A percentile compares a stretch with the other conserved stretches of the same genome.
Conservation (phyloP, 345 rosid genomes). For the Cochlearia excelsa region DNA sequence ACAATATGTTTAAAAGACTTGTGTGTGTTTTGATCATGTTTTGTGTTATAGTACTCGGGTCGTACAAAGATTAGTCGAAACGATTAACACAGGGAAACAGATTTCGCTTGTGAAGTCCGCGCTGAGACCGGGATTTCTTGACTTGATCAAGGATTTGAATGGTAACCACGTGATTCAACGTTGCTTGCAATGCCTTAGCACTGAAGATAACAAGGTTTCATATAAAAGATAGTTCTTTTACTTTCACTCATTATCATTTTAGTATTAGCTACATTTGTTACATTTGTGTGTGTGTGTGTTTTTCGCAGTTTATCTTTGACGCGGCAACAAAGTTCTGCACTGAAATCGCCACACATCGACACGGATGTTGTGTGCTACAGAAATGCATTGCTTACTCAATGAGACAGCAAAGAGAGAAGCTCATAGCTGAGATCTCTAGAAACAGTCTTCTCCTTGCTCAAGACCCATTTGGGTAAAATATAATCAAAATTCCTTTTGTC, state of each 20-base stretch:
- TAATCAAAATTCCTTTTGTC: background rate
- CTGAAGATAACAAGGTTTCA: conserved; percentile 57
- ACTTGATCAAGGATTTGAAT: conserved; percentile 61
- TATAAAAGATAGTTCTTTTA: background rate
- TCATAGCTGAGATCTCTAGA: conserved; percentile 44
- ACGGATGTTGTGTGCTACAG: conserved; percentile 67
- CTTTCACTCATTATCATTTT: background rate
- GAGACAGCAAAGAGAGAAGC: conserved; percentile 42
- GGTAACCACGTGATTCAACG: conserved; percentile 81
- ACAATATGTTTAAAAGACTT: background rate
- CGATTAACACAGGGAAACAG: conserved; percentile 57
- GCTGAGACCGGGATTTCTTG: conserved; percentile 57
- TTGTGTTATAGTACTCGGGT: conserved; percentile 53
- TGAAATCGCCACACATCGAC: conserved; percentile 57
- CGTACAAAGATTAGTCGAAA: conserved; percentile 65
- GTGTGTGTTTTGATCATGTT: background rate
- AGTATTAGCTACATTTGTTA: background rate
- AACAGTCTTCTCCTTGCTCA: conserved; percentile 54
- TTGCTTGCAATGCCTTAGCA: conserved; percentile 64
- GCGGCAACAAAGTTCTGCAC: conserved; percentile 52
- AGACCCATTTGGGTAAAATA: conserved; percentile 52
- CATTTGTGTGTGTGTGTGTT: background rate
- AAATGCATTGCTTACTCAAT: conserved; percentile 51
- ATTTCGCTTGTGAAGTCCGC: conserved; percentile 48
- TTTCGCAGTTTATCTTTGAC: conserved; percentile 46